Percentiles rank a stretch among this genome's conserved stretches.
Evolutionary conservation across 176 grass and related monocot species (phyloP).

Genomic region (Areca catechu): DNA sequence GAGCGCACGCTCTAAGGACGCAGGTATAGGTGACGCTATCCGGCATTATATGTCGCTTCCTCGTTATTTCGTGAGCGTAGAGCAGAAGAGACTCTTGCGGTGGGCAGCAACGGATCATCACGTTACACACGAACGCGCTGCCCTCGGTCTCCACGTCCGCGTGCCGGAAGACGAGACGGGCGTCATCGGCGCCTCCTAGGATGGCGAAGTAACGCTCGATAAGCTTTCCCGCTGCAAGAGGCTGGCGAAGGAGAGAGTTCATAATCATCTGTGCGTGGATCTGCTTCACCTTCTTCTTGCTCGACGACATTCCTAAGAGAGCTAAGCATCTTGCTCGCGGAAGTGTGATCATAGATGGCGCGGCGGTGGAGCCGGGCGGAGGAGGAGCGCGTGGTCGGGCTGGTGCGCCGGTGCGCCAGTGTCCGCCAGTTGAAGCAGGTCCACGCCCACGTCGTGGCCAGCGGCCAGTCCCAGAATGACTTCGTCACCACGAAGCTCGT

Average conservation of each 20-base stretch:
- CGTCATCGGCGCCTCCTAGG: too few species aligned
- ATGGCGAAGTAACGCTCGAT: too few species aligned
- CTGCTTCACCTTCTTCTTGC: background rate
- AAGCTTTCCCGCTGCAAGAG: too few species aligned
- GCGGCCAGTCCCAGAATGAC: constrained; percentile 23
- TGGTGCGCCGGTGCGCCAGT: constrained; percentile 16
- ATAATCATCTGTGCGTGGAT: background rate
- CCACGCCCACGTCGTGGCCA: constrained; percentile 25
- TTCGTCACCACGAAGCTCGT: constrained; percentile 39
- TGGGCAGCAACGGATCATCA: too few species aligned
- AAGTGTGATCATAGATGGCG: background rate
- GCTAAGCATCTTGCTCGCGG: background rate
- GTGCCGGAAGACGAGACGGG: too few species aligned
- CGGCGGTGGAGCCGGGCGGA: constrained; percentile 9
- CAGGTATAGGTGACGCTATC: background rate
- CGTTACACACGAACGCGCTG: too few species aligned
- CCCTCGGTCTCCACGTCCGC: too few species aligned
- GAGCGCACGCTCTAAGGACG: constrained; percentile 1
- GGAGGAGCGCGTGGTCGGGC: constrained; percentile 28
- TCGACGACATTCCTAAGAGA: background rate
- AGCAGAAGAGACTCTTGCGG: too few species aligned
- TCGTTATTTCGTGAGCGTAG: too few species aligned
- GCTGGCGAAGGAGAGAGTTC: background rate
- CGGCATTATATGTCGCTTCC: background rate
- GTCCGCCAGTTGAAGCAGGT: constrained; percentile 23